Conservation (phyloP, 495 filamentous ascomycete genomes). For the Tuber umbilicatum region DNA sequence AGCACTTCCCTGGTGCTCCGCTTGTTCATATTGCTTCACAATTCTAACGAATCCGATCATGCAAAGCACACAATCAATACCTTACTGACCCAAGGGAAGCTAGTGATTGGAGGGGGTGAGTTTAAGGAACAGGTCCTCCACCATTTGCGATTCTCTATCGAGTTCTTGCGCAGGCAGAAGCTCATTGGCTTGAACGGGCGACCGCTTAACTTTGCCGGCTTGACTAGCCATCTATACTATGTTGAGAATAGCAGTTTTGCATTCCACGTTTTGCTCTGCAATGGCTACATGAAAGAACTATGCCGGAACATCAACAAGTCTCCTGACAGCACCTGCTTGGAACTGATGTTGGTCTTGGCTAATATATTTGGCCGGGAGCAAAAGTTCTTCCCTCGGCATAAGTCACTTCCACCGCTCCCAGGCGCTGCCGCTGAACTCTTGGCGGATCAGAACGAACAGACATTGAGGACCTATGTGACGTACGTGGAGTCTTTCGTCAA, state of each 20-base stretch:
- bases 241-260: conserved; percentile 65
- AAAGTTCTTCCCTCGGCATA: conserved; percentile 34
- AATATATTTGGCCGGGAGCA: conserved; percentile 59
- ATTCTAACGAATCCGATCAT: conserved; percentile 56
- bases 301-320: conserved; percentile 48
- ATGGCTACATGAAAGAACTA: conserved; percentile 61
- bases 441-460: conserved; percentile 55
- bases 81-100: conserved; percentile 58
- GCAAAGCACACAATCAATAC: conserved; percentile 56
- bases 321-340: conserved; percentile 44
- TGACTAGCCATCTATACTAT: conserved; percentile 64
- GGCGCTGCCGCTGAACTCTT: conserved; percentile 51
- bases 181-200: conserved; percentile 55
- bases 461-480: conserved; percentile 55
- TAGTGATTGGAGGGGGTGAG: conserved; percentile 62
- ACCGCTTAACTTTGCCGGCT: conserved; percentile 65
- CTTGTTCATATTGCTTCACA: conserved; percentile 59
- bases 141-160: conserved; percentile 70
- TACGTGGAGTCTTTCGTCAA: conserved; percentile 64
- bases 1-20: conserved; percentile 66
- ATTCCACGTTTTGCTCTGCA: conserved; percentile 64
- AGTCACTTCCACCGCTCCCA: conserved; percentile 55
- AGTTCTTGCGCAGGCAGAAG: conserved; percentile 63
- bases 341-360: conserved; percentile 59
- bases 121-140: conserved; percentile 61